Evolutionary conservation across 2,329 filamentous ascomycete species (phyloP), one percentile per base, ranked within the genome.

Genomic region (Chrysoporthe austroafricana): DNA sequence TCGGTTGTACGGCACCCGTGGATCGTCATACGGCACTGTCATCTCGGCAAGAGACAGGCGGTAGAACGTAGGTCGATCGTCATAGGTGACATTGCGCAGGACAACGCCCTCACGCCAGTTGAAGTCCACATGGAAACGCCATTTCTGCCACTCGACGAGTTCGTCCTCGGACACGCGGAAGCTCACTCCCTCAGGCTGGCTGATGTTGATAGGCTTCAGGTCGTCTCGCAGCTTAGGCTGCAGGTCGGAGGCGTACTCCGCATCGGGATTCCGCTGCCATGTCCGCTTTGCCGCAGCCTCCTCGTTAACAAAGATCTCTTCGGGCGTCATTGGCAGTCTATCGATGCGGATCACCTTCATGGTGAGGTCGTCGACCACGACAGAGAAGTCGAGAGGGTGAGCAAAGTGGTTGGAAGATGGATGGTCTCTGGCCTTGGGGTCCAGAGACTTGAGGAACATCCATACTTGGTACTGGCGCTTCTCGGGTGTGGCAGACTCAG

Each of bases 21-120:
- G 66, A 13, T 68, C 66, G 11, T 34, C 71, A 84, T 86, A 78
- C 83, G 91, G 67, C 92, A 73, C 3, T 86, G 89, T 71, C 90
- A 80, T 68, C 90, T 83, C 2, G 90, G 82, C 11, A 72, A 92
- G 91, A 0, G 90, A 90, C 73, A 89, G 91, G 77, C 66, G 54
- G 46, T 67, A 67, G 43, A 67, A 61, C 21, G 42, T 16, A 14
- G 43, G 44, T 92, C 92, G 74, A 91, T 90, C 63, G 92, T 83
- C 0, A 90, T 90, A 74, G 84, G 62, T 82, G 79, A 78, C 70
- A 62, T 88, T 81, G 66, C 86, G 85, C 18, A 88, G 75, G 7
- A 87, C 84, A 76, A 86, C 85, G 57, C 85, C 85, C 72, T 88
- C 82, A 11, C 82, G 78, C 69, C 80, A 79, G 74, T 84, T 83